Conservation (phyloP, 257 asterid genomes). For the Solanum etuberosum region DNA sequence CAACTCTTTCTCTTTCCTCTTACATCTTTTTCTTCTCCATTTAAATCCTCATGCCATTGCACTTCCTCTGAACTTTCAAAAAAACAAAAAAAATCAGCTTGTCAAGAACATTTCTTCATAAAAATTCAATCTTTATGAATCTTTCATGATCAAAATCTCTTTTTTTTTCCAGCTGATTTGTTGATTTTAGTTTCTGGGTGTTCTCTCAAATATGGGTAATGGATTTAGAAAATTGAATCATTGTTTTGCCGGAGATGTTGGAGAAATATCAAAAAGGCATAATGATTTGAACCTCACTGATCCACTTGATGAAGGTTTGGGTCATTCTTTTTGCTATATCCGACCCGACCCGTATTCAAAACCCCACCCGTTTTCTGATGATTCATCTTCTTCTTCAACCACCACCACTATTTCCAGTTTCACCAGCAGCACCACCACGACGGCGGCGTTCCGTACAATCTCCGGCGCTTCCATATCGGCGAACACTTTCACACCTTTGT, state of each 20-base stretch:
- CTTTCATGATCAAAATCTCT: neutral
- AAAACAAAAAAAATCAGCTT: neutral
- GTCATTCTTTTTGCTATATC: conserved; percentile 88
- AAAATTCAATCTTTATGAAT: neutral
- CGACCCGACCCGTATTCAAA: conserved; percentile 52
- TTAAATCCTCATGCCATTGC: neutral
- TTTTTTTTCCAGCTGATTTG: neutral
- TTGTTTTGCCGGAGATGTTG: conserved; percentile 81
- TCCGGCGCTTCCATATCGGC: conserved; percentile 98
- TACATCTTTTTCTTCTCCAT: conserved; percentile 15
- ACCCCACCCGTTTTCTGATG: conserved; percentile 29
- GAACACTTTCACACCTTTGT: conserved; percentile 65
- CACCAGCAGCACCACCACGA: conserved; percentile 13
- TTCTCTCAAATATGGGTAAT: conserved; percentile 50
- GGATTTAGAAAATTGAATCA: conserved; percentile 39
- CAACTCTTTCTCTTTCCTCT: conserved; percentile 39
- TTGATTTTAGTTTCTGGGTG: neutral
- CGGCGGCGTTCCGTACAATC: conserved; percentile 58
- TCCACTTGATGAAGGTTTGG: conserved; percentile 78
- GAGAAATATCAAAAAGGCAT: conserved; percentile 66
- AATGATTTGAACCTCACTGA: conserved; percentile 36
- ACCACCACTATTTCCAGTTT: conserved; percentile 11
- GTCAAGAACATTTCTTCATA: neutral
- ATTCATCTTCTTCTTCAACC: conserved; percentile 19
- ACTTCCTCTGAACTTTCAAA: neutral